These are phyloP conservation scores for Aureobasidium sp. DNA, from an alignment of 2,329 filamentous ascomycete species.

Conservation along the genomic window DNA sequence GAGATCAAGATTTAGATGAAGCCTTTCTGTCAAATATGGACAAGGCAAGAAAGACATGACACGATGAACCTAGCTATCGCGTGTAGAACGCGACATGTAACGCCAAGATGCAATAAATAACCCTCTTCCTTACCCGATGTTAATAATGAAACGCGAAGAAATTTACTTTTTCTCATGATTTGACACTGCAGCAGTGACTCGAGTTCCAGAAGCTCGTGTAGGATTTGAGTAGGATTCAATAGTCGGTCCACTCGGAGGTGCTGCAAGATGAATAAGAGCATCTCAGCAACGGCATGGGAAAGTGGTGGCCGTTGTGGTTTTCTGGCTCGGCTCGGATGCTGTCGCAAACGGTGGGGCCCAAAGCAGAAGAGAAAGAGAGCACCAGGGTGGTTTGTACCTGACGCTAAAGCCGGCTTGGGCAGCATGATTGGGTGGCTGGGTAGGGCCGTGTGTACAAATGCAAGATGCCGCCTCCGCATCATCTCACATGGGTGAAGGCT, in stretches of 20 bases:
- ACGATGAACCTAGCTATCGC: background rate
- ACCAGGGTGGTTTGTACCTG: background rate
- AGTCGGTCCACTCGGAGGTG: background rate
- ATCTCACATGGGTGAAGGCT: background rate
- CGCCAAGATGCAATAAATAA: conserved; percentile 7
- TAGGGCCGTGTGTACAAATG: background rate
- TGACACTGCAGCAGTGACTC: background rate
- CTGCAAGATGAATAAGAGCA: background rate
- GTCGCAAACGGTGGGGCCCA: background rate
- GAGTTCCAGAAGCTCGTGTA: background rate
- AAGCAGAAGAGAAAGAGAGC: background rate
- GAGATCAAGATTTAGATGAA: conserved; percentile 36
- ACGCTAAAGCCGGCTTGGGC: background rate
- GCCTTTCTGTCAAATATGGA: background rate
- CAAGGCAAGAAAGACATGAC: background rate
- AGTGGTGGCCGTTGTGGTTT: background rate
- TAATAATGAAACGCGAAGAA: conserved; percentile 2
- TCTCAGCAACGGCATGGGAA: background rate
- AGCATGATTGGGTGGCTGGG: conserved; percentile 2
- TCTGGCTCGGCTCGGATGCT: background rate
- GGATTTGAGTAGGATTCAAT: conserved; percentile 4
- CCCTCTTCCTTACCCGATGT: background rate
- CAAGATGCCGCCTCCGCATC: conserved; percentile 5
- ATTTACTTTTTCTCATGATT: background rate
- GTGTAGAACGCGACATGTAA: background rate